Evolutionary conservation across 495 filamentous ascomycete species (phyloP).

Genomic region (Pseudomonodictys pantanalensis): DNA sequence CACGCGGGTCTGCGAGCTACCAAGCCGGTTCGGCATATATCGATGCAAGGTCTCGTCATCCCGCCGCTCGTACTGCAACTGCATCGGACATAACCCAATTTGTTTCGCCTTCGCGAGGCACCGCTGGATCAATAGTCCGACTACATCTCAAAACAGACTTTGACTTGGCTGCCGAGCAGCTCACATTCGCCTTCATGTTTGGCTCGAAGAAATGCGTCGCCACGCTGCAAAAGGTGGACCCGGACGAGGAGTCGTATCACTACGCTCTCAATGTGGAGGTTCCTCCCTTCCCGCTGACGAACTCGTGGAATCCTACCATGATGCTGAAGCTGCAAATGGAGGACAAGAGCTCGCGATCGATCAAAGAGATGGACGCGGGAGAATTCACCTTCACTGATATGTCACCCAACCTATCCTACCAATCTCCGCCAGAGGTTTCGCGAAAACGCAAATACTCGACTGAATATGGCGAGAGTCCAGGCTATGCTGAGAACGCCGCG

Average conservation of each 20-base stretch:
- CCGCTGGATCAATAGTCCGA: constrained; percentile 63
- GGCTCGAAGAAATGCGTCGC: constrained; percentile 66
- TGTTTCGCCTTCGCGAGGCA: constrained; percentile 65
- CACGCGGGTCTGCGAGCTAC: constrained; percentile 49
- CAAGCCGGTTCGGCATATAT: constrained; percentile 51
- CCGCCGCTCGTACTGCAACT: constrained; percentile 20
- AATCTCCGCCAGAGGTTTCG: constrained; percentile 37
- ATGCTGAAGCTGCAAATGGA: constrained; percentile 73
- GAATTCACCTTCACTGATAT: constrained; percentile 69
- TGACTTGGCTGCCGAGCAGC: constrained; percentile 58
- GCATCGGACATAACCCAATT: constrained; percentile 58
- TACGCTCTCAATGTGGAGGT: constrained; percentile 73
- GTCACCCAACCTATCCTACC: constrained; percentile 29
- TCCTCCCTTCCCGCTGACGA: constrained; percentile 66
- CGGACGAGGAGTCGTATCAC: constrained; percentile 57
- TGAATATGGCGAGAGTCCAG: constrained; percentile 49
- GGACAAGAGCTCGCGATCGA: constrained; percentile 57
- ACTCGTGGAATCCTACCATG: constrained; percentile 62
- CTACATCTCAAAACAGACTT: constrained; percentile 72
- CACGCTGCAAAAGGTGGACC: constrained; percentile 58
- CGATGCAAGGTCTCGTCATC: constrained; percentile 50
- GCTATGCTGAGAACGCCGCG: constrained; percentile 39
- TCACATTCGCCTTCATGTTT: constrained; percentile 67
- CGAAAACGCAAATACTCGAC: constrained; percentile 57
- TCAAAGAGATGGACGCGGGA: constrained; percentile 67